These are phyloP conservation scores for Gossypium ekmanianum DNA, from an alignment of 345 rosid species.

Conservation along the genomic window DNA sequence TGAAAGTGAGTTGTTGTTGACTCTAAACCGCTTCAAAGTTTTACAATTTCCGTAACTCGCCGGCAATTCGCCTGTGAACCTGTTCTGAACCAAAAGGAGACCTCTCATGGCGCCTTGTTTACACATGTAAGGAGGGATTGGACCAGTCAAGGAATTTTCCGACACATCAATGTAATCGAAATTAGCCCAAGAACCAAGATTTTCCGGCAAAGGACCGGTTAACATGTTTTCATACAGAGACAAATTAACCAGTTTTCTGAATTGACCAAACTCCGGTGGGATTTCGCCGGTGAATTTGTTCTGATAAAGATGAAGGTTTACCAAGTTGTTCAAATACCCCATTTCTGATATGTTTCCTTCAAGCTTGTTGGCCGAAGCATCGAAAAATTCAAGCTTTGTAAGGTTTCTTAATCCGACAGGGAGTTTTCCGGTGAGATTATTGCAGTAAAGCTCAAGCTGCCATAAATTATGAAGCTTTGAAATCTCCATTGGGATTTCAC, in stretches of 20 bases:
- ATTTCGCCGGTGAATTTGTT: constrained; percentile 64
- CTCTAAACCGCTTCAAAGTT: constrained; percentile 64
- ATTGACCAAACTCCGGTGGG: constrained; percentile 68
- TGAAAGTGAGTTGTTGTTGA: constrained; percentile 53
- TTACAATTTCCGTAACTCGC: constrained; percentile 53
- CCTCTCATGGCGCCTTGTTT: constrained; percentile 59
- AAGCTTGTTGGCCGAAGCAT: constrained; percentile 53
- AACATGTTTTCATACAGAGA: constrained; percentile 65
- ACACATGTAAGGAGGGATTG: constrained; percentile 89
- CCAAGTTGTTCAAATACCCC: constrained; percentile 47
- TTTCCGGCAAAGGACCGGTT: constrained; percentile 65
- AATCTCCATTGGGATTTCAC: constrained; percentile 60
- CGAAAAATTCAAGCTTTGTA: constrained; percentile 51
- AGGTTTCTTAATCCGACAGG: constrained; percentile 69
- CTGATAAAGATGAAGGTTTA: constrained; percentile 51
- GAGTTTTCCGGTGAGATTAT: constrained; percentile 54
- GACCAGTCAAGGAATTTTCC: constrained; percentile 65
- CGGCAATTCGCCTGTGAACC: constrained; percentile 69
- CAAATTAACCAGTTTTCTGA: constrained; percentile 56
- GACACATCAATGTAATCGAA: constrained; percentile 79
- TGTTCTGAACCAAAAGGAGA: constrained; percentile 71
- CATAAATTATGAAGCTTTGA: constrained; percentile 52
- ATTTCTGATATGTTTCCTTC: constrained; percentile 67
- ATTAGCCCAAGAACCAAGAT: constrained; percentile 64
- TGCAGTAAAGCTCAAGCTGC: constrained; percentile 69